Evolutionary conservation across 306 rosid genomes (phyloP).

Genomic region (Mimosa bimucronata): DNA sequence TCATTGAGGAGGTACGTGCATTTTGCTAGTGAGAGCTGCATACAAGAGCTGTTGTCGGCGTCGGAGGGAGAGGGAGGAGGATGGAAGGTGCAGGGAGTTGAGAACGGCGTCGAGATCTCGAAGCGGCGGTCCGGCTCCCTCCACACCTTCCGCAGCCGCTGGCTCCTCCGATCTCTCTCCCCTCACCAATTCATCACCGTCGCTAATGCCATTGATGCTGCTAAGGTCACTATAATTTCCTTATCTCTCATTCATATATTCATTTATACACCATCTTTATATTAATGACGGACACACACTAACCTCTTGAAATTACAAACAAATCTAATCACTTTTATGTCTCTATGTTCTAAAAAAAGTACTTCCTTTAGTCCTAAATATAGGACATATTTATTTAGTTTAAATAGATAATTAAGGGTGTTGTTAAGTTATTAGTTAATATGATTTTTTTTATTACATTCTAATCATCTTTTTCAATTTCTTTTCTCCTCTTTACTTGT

Average conservation of each 20-base stretch:
- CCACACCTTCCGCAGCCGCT: constrained; percentile 80
- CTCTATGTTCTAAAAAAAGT: no score
- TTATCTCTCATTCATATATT: background rate
- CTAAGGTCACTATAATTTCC: constrained; percentile 58
- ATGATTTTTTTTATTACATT: no score
- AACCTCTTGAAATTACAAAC: no score
- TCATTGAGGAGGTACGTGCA: constrained; percentile 76
- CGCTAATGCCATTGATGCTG: constrained; percentile 90
- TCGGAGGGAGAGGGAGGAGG: constrained; percentile 67
- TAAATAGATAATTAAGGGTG: no score
- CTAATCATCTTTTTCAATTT: no score
- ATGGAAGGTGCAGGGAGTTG: constrained; percentile 69
- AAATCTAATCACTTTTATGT: no score
- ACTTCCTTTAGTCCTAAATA: no score
- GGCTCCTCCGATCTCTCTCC: constrained; percentile 72
- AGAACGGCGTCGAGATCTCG: constrained; percentile 82
- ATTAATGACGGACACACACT: no score
- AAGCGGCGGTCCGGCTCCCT: constrained; percentile 75
- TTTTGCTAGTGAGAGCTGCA: constrained; percentile 84
- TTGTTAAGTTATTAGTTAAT: no score
- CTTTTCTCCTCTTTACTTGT: no score
- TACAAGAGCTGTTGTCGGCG: constrained; percentile 80
- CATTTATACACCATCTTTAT: no score
- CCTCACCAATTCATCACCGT: constrained; percentile 79
- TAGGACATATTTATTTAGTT: no score